Percentiles rank a stretch among this genome's conserved stretches.
phyloP scores from a whole-genome alignment of 2,329 filamentous ascomycete genomes.

The Knufia petricola region DNA sequence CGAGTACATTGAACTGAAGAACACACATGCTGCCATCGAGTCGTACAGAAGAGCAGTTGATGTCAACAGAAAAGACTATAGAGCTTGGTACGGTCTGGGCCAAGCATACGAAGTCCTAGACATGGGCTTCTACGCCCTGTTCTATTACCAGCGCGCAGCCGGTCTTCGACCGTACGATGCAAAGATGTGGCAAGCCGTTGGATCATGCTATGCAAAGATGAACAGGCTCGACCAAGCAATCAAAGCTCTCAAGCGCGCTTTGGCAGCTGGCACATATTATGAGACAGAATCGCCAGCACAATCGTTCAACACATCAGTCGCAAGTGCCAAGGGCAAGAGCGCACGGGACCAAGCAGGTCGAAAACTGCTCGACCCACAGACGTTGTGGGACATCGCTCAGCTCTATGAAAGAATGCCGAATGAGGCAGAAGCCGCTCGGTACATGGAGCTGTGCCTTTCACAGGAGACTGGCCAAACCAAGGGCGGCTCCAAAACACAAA shows the following conservation, averaged over 20 bases:
- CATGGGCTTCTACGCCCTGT: slow-evolving; percentile 94
- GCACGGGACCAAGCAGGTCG: slow-evolving; percentile 23
- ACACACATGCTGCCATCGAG: slow-evolving; percentile 95
- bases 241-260: slow-evolving; percentile 83
- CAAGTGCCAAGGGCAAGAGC: slow-evolving; percentile 9
- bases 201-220: slow-evolving; percentile 84
- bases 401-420: slow-evolving; percentile 78
- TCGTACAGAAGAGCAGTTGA: slow-evolving; percentile 93
- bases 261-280: slow-evolving; percentile 80
- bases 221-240: slow-evolving; percentile 80
- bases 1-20: slow-evolving; percentile 97
- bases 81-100: slow-evolving; percentile 94
- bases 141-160: slow-evolving; percentile 95
- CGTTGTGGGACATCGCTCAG: slow-evolving; percentile 76
- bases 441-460: slow-evolving; percentile 91
- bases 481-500: slow-evolving; percentile 23
- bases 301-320: slow-evolving; percentile 21
- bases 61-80: slow-evolving; percentile 89
- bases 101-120: slow-evolving; percentile 97
- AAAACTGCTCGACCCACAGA: slow-evolving; percentile 74
- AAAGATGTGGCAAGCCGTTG: slow-evolving; percentile 98
- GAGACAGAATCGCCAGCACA: slow-evolving; percentile 44
- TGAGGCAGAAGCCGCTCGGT: slow-evolving; percentile 68
- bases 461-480: slow-evolving; percentile 72
- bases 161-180: slow-evolving; percentile 90